A percentile compares a stretch with the other conserved stretches of the same genome.
phyloP scores from a whole-genome alignment of 352 stramenopile species.

The Globisporangium emineosum region DNA sequence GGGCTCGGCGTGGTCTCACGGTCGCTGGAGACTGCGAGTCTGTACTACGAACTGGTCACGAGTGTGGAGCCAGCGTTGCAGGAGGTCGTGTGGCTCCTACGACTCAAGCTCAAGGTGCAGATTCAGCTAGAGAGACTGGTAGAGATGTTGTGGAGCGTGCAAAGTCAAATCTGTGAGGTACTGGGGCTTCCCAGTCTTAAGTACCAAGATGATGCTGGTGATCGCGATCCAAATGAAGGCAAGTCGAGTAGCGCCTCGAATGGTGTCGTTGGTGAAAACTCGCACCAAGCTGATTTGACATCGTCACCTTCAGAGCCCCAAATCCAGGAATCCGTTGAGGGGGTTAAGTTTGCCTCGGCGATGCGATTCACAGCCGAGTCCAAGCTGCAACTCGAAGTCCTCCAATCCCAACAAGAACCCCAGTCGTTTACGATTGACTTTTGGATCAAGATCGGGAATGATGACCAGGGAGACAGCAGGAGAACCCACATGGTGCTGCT shows the following conservation, averaged over 20 bases:
- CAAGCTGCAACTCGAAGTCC: slow-evolving; percentile 23
- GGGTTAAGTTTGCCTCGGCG: slow-evolving; percentile 21
- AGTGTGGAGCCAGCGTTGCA: slow-evolving; percentile 17
- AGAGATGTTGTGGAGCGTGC: background rate
- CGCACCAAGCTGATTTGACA: background rate
- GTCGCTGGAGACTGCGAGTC: slow-evolving; percentile 14
- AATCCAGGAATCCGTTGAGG: background rate
- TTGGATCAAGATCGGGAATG: slow-evolving; percentile 31
- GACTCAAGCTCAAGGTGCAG: slow-evolving; percentile 26
- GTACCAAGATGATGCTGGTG: background rate
- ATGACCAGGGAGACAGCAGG: background rate
- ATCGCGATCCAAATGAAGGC: background rate
- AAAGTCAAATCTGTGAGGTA: background rate
- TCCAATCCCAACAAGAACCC: background rate
- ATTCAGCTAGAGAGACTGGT: background rate
- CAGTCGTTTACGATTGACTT: slow-evolving; percentile 41
- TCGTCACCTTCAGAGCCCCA: background rate
- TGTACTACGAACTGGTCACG: slow-evolving; percentile 27
- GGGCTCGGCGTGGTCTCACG: slow-evolving; percentile 24
- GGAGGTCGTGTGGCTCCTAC: slow-evolving; percentile 27
- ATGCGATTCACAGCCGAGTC: slow-evolving; percentile 25
- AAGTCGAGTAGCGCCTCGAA: background rate
- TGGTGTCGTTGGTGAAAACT: background rate
- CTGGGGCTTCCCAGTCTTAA: background rate
- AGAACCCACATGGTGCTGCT: slow-evolving; percentile 26